These are phyloP conservation scores for Ceratobasidium papillatum DNA, from an alignment of 1,284 basidiomycete genomes.

Conservation along the genomic window DNA sequence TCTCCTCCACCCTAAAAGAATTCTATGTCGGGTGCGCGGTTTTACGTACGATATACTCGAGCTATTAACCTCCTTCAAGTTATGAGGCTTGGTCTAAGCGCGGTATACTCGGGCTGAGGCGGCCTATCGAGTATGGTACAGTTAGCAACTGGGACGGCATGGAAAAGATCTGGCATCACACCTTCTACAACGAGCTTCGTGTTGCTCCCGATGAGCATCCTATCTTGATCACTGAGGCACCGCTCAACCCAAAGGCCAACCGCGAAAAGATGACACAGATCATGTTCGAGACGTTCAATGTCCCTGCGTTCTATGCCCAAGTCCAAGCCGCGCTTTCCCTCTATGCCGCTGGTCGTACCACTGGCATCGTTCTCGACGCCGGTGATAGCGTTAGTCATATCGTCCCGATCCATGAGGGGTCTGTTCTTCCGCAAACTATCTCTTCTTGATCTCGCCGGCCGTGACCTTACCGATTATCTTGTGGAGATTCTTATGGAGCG, in stretches of 20 bases:
- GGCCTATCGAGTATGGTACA: constrained; percentile 63
- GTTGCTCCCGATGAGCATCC: constrained; percentile 77
- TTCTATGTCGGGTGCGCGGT: constrained; percentile 79
- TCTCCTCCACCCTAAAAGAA: constrained; percentile 87
- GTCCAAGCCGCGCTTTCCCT: constrained; percentile 73
- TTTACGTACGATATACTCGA: constrained; percentile 66
- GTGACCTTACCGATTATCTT: constrained; percentile 71
- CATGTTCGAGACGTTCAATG: constrained; percentile 77
- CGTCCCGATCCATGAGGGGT: constrained; percentile 74
- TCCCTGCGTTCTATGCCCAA: constrained; percentile 71
- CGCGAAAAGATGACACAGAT: constrained; percentile 76
- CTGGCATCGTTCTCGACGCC: constrained; percentile 74
- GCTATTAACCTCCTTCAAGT: constrained; percentile 52
- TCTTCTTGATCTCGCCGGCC: constrained; percentile 70
- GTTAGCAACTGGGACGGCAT: constrained; percentile 75
- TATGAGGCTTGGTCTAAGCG: constrained; percentile 96
- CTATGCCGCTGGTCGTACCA: constrained; percentile 73
- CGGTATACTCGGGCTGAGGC: constrained; percentile 91
- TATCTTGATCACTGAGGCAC: constrained; percentile 71
- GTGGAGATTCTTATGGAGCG: constrained; percentile 72
- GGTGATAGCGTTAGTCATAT: constrained; percentile 75
- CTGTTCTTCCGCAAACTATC: constrained; percentile 70
- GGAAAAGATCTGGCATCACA: constrained; percentile 77
- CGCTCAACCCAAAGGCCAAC: constrained; percentile 73
- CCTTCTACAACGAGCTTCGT: constrained; percentile 88